Evolutionary conservation across 2,329 filamentous ascomycete genomes (phyloP), one percentile per base, ranked within the genome.

Genomic region (Blastomyces emzantsi): DNA sequence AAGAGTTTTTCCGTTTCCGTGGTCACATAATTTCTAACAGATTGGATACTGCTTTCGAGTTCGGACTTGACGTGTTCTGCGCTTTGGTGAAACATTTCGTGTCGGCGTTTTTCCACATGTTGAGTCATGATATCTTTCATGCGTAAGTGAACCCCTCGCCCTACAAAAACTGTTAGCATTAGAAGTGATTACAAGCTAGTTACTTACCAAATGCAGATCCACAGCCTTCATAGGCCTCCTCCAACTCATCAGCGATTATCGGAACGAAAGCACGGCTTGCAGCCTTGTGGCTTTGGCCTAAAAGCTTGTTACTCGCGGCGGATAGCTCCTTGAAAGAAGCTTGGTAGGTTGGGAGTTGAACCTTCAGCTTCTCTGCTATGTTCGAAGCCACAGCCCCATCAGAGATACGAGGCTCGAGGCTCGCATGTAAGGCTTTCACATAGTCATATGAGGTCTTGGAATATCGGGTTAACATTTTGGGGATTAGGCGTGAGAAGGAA

Each of bases 241-340:
- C 65, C 80, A 87, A 84, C 39, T 71, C 72, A 0, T 65, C 51
- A 2, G 73, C 69, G 60, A 87, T 79, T 2, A 75, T 74, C 0
- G 81, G 83, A 0, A 75, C 77, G 63, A 86, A 85, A 41, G 80
- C 74, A 7, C 84, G 80, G 67, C 80, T 85, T 19, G 80, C 79
- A 3, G 83, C 79, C 36, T 80, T 78, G 22, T 17, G 63, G 41
- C n/a, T 47, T 30, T 22, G 5, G 13, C 19, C n/a, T 47, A 33
- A 62, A 45, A n/a, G 2, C 0, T 3, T 7, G 1, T 19, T 41
- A 61, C 43, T 17, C 8, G 51, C 25, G 13, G 47, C 3, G 19
- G 49, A 72, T 0, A 81, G 63, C 4, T 76, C 72, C 0, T 71
- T 68, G 41, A 85, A 77, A 2, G 75, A 55, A 17, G 6, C 15